Percentiles rank a stretch among this genome's conserved stretches.
Evolutionary conservation across 345 rosid genomes (phyloP).

Genomic region (Brassica cretica): DNA sequence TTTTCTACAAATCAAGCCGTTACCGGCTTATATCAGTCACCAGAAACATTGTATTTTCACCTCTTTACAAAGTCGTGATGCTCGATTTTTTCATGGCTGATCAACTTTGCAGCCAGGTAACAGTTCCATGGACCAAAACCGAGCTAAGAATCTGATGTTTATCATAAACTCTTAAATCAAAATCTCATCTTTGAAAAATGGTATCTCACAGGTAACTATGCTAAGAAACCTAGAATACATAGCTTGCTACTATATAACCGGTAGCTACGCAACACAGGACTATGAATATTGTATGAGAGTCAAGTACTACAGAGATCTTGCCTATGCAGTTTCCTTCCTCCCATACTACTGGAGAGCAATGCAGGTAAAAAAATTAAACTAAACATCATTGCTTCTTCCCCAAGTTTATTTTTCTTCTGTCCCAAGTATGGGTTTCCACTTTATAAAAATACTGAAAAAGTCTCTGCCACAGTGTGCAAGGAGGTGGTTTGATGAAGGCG

Average conservation of each 20-base stretch:
- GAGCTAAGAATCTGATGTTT: neutral
- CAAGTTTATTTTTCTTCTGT: neutral
- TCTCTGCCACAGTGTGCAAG: slow-evolving; percentile 67
- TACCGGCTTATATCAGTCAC: slow-evolving; percentile 61
- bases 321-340: slow-evolving; percentile 91
- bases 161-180: neutral
- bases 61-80: slow-evolving; percentile 96
- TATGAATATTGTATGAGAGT: slow-evolving; percentile 81
- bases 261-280: slow-evolving; percentile 87
- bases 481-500: slow-evolving; percentile 93
- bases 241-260: slow-evolving; percentile 85
- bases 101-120: slow-evolving; percentile 95
- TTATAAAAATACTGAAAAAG: neutral
- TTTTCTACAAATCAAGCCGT: slow-evolving; percentile 75
- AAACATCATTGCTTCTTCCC: neutral
- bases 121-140: neutral
- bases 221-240: slow-evolving; percentile 79
- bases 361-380: slow-evolving; percentile 67
- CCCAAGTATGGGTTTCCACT: neutral
- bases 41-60: slow-evolving; percentile 78
- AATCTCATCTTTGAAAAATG: slow-evolving; percentile 5
- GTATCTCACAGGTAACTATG: slow-evolving; percentile 62
- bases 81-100: slow-evolving; percentile 99
- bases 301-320: slow-evolving; percentile 74
- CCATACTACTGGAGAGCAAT: slow-evolving; percentile 99